Percentiles rank a stretch among this genome's conserved stretches.
phyloP scores from a whole-genome alignment of 2,329 filamentous ascomycete species.

The Colletotrichum nymphaeae region DNA sequence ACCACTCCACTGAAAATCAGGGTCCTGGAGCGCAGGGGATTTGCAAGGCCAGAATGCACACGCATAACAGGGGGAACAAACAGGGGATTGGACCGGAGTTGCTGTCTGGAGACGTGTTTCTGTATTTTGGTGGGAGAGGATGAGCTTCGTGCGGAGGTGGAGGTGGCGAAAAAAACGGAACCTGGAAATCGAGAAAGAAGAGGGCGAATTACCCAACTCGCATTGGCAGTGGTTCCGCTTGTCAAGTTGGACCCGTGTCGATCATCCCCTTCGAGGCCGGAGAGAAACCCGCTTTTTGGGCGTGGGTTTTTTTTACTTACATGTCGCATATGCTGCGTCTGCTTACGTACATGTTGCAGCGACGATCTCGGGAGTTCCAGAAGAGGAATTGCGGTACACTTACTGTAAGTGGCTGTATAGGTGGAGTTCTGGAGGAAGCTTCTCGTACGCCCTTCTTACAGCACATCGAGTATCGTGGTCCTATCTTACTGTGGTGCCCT shows the following conservation, averaged over 20 bases:
- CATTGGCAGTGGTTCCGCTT: not conserved
- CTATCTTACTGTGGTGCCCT: too few species aligned
- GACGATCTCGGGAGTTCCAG: slow-evolving; percentile 2
- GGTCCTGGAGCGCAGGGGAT: not conserved
- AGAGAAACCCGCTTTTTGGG: not conserved
- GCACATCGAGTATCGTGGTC: too few species aligned
- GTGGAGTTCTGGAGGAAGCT: not conserved
- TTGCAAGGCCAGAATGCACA: not conserved
- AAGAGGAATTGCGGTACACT: not conserved
- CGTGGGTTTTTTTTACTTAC: not conserved
- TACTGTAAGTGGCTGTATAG: not conserved
- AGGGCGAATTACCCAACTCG: not conserved
- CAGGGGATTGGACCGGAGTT: not conserved
- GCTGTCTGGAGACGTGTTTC: not conserved
- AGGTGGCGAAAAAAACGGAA: not conserved
- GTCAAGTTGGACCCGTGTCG: not conserved
- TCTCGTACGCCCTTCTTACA: not conserved
- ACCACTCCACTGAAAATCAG: not conserved
- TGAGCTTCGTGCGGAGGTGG: not conserved
- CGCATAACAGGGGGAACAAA: too few species aligned
- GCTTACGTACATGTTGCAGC: slow-evolving; percentile 12
- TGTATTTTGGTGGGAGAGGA: not conserved
- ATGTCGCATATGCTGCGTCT: not conserved
- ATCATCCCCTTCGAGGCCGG: not conserved
- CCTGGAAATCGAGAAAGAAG: not conserved